These are phyloP conservation scores for Neonectria coccinea DNA, from an alignment of 2,329 filamentous ascomycete genomes.

Conservation along the genomic window DNA sequence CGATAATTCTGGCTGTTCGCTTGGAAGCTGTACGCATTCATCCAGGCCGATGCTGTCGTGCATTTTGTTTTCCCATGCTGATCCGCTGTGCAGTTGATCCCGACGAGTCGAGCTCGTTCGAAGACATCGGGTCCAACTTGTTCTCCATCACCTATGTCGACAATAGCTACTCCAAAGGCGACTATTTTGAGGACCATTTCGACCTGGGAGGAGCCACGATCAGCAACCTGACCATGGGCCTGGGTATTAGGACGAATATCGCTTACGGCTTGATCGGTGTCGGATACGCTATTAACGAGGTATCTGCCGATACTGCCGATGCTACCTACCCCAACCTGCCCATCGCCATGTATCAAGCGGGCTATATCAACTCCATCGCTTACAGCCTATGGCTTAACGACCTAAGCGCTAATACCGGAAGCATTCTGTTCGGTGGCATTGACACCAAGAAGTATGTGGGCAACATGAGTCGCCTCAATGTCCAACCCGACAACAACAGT, in stretches of 20 bases:
- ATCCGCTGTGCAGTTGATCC: slow-evolving; percentile 57
- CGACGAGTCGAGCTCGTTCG: slow-evolving; percentile 59
- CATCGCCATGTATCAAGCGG: slow-evolving; percentile 70
- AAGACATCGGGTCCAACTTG: slow-evolving; percentile 53
- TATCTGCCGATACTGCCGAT: slow-evolving; percentile 48
- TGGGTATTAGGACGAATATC: slow-evolving; percentile 66
- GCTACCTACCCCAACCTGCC: slow-evolving; percentile 70
- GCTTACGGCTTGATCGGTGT: slow-evolving; percentile 70
- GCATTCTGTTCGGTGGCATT: slow-evolving; percentile 83
- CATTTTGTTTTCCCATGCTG: slow-evolving; percentile 30
- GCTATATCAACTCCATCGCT: slow-evolving; percentile 73
- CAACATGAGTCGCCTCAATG: slow-evolving; percentile 69
- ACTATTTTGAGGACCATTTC: slow-evolving; percentile 70
- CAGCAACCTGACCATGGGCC: slow-evolving; percentile 69
- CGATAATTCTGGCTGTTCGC: slow-evolving; percentile 51
- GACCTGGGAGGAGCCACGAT: slow-evolving; percentile 64
- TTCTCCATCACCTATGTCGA: slow-evolving; percentile 74
- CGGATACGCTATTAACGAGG: slow-evolving; percentile 69
- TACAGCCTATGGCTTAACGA: slow-evolving; percentile 79
- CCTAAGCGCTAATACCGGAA: slow-evolving; percentile 71
- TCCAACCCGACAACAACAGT: slow-evolving; percentile 57
- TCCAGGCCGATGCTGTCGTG: neutral
- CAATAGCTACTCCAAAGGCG: slow-evolving; percentile 65
- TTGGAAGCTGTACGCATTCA: slow-evolving; percentile 60
- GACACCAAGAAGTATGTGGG: slow-evolving; percentile 80